Evolutionary conservation across 1,284 basidiomycete species (phyloP).

Genomic region (Pseudozyma tsukubaensis): DNA sequence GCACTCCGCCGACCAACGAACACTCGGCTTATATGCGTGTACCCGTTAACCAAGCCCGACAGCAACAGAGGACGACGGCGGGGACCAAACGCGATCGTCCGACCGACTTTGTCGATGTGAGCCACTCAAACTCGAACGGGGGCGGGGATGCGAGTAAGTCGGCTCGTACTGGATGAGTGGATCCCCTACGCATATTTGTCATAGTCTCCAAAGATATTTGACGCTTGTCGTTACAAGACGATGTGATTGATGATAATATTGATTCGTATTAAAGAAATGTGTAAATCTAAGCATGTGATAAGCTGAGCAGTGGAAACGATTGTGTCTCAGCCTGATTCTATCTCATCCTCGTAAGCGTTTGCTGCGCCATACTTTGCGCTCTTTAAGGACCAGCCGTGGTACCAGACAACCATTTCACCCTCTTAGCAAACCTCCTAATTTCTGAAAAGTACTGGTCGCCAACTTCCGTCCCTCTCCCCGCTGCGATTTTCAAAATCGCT

Average conservation of each 20-base stretch:
- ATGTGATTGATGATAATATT: too few species aligned
- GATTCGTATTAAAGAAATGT: too few species aligned
- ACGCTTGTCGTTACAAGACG: too few species aligned
- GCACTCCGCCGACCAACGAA: slow-evolving; percentile 41
- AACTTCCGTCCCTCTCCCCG: slow-evolving; percentile 72
- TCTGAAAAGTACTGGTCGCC: slow-evolving; percentile 80
- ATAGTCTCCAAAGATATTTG: too few species aligned
- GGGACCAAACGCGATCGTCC: slow-evolving; percentile 51
- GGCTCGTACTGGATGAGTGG: slow-evolving; percentile 22
- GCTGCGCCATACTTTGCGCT: too few species aligned
- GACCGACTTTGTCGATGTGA: slow-evolving; percentile 55
- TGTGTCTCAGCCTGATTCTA: too few species aligned
- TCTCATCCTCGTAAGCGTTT: too few species aligned
- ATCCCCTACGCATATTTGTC: background rate
- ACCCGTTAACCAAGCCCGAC: slow-evolving; percentile 53
- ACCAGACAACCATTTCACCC: slow-evolving; percentile 50
- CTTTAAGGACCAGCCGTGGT: slow-evolving; percentile 20
- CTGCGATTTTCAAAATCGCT: slow-evolving; percentile 87
- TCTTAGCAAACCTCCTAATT: slow-evolving; percentile 72
- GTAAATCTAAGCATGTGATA: too few species aligned
- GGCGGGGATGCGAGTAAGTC: slow-evolving; percentile 34
- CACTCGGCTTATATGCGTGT: slow-evolving; percentile 48
- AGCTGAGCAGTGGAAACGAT: too few species aligned
- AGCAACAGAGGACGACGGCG: slow-evolving; percentile 10
- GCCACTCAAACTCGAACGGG: too few species aligned